Base-by-base conservation (phyloP, 2,329 filamentous ascomycete genomes). In the Biscogniauxia marginata region DNA sequence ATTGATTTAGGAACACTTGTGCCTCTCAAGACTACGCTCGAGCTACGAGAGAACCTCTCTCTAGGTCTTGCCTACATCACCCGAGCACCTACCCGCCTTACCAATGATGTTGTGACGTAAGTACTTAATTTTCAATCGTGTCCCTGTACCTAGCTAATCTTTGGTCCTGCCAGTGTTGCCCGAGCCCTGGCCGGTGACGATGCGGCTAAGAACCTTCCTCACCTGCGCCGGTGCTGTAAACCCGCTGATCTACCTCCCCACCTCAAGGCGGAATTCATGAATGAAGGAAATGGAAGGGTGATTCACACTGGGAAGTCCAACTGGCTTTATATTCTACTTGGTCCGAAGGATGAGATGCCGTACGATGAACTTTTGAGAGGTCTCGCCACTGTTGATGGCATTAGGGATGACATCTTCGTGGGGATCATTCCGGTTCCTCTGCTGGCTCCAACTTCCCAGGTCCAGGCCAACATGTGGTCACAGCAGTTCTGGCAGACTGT, bases 401-500 rank as follows among this genome's bases (percentile, higher is more conserved):
- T 82, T 63, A 78, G 80, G 54, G 74, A 77, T 49, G 76, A 79
- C 48, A 71, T 84, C 47, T 84, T 84, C 65, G 74, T 92, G 50
- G 79, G 81, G 52, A 80, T 79, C 53, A 83, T 91, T 53, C 82
- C 85, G 0, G 87, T 95, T 11, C 91, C 91, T 6, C 77, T 88
- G 22, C 76, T 91, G 46, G 82, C 90, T 21, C 91, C 91, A 1
- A 91, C 87, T 4, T 93, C 89, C 3, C 83, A 87, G 63, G 79
- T 87, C 43, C 89, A 93, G 71, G 89, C 91, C 7, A 83, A 83
- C 22, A 77, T 84, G 69, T 95, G 90, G 90, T 88, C 85, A 22
- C 78, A 83, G 30, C 81, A 87, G 64, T 93, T 91, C 71, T 96
- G 91, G 91, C 91, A 91, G 11, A 89, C 87, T 1, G 84, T 93